Conservation (phyloP, 2,329 filamentous ascomycete species). For the Gremmenia infestans region DNA sequence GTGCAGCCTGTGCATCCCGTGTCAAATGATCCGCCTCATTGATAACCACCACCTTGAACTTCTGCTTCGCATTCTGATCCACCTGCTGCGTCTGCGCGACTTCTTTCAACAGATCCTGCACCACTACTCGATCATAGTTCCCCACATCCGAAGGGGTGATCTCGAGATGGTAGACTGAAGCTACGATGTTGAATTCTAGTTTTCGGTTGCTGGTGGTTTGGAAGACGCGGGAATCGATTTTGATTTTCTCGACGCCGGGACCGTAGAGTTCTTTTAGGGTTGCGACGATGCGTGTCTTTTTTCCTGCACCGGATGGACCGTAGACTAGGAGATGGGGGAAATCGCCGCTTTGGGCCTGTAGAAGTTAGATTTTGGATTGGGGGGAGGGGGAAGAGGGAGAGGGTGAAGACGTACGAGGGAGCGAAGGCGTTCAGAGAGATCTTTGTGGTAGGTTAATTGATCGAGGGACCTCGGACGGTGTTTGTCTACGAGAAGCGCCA, state of each 20-base stretch:
- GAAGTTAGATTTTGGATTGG: conserved; percentile 8
- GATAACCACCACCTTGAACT: conserved; percentile 98
- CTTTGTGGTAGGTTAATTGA: conserved; percentile 77
- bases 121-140: conserved; percentile 90
- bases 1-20: conserved; percentile 88
- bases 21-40: conserved; percentile 96
- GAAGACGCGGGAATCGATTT: conserved; percentile 96
- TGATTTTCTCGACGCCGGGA: conserved; percentile 98
- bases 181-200: conserved; percentile 98
- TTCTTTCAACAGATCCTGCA: conserved; percentile 94
- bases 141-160: conserved; percentile 97
- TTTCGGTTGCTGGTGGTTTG: conserved; percentile 94
- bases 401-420: conserved; percentile 63
- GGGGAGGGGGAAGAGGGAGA: neutral
- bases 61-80: conserved; percentile 83
- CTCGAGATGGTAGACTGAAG: conserved; percentile 95
- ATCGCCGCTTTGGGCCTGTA: conserved; percentile 88
- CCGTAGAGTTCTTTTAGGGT: conserved; percentile 94
- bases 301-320: conserved; percentile 91
- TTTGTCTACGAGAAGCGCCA: conserved; percentile 69
- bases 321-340: conserved; percentile 98
- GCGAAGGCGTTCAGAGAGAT: conserved; percentile 80
- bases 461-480: conserved; percentile 71
- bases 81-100: conserved; percentile 99
- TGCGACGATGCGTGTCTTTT: conserved; percentile 94